Percentiles rank a stretch among this genome's conserved stretches.
phyloP scores from a whole-genome alignment of 2,329 filamentous ascomycete species.

The Neofusicoccum sp. region DNA sequence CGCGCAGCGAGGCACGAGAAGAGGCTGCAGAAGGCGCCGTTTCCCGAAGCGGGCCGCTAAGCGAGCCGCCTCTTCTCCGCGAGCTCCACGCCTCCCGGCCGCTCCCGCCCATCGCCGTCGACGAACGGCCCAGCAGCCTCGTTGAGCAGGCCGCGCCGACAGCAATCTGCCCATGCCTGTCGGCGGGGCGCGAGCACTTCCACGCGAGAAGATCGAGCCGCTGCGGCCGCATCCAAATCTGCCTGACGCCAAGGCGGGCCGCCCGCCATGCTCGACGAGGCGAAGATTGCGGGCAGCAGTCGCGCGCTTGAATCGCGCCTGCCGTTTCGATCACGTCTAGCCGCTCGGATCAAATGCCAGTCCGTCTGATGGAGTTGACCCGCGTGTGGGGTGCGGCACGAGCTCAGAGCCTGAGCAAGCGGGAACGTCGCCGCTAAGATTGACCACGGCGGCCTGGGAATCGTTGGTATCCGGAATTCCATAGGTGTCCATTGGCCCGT shows the following conservation, averaged over 20 bases:
- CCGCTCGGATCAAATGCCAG: conserved; percentile 9
- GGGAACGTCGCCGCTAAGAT: not conserved
- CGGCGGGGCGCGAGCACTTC: not conserved
- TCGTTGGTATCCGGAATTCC: not conserved
- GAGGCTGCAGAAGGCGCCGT: not conserved
- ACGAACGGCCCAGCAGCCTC: not conserved
- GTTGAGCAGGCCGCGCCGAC: not conserved
- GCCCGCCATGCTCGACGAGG: not conserved
- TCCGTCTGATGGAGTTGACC: not conserved
- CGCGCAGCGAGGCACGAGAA: not conserved
- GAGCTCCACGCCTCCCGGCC: conserved; percentile 10
- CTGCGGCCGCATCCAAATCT: not conserved
- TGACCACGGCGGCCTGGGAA: not conserved
- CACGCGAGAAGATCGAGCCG: conserved; percentile 3
- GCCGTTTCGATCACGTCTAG: not conserved
- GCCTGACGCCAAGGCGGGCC: not conserved
- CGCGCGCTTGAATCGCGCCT: not conserved
- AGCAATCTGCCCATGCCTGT: not conserved
- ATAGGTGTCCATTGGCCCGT: not conserved
- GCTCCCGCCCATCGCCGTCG: conserved; percentile 3
- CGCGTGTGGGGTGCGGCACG: not conserved
- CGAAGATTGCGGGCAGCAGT: not conserved
- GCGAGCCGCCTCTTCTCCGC: not conserved
- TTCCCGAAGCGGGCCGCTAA: not conserved
- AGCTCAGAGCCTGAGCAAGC: conserved; percentile 1